A percentile compares a stretch with the other conserved stretches of the same genome.
phyloP scores from a whole-genome alignment of 495 filamentous ascomycete genomes.

The Tirmania nivea region DNA sequence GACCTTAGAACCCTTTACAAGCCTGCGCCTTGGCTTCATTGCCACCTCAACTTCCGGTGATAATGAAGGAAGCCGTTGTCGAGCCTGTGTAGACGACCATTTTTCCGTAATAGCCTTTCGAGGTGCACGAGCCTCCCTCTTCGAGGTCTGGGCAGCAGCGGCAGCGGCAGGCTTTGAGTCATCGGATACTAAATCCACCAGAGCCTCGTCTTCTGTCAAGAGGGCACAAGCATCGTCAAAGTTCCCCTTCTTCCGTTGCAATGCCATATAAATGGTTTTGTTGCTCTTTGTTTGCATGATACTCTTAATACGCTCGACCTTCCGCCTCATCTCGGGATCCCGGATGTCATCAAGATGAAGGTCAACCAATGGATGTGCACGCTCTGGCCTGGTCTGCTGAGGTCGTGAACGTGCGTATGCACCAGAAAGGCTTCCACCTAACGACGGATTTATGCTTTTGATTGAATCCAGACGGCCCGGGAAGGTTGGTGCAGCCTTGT shows the following conservation, averaged over 20 bases:
- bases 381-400: slow-evolving; percentile 24
- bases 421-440: neutral
- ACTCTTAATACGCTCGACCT: slow-evolving; percentile 33
- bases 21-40: slow-evolving; percentile 14
- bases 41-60: slow-evolving; percentile 9
- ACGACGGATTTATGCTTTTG: no score
- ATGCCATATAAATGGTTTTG: slow-evolving; percentile 29
- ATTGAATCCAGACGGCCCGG: neutral
- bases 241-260: slow-evolving; percentile 31
- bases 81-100: slow-evolving; percentile 26
- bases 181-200: slow-evolving; percentile 22
- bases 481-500: neutral
- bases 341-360: slow-evolving; percentile 33
- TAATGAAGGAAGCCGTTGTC: slow-evolving; percentile 18
- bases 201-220: slow-evolving; percentile 21
- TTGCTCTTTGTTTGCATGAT: slow-evolving; percentile 33
- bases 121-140: slow-evolving; percentile 13
- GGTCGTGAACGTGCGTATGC: neutral
- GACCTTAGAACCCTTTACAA: slow-evolving; percentile 4
- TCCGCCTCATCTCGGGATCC: slow-evolving; percentile 29
- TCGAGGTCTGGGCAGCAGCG: slow-evolving; percentile 12
- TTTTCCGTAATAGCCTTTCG: slow-evolving; percentile 19
- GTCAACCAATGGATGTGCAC: slow-evolving; percentile 30
- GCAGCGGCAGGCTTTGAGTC: slow-evolving; percentile 21
- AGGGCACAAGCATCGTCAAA: slow-evolving; percentile 36